Conservation (phyloP, 2,329 filamentous ascomycete species). For the Helicocarpus griseus region DNA sequence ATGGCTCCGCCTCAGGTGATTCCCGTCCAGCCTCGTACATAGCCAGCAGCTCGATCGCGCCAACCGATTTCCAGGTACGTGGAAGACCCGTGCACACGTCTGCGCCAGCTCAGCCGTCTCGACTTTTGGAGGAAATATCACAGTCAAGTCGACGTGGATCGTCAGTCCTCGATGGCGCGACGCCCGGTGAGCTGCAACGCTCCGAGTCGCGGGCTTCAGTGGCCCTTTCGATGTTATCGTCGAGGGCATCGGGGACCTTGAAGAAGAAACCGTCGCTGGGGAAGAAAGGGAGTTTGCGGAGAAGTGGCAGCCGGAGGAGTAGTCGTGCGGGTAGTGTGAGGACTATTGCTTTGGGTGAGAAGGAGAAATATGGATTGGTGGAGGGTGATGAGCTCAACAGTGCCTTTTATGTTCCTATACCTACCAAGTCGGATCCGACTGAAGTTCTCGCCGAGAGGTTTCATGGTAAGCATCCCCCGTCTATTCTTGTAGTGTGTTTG, state of each 20-base stretch:
- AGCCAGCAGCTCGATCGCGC: conserved; percentile 20
- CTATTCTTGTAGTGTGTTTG: too few relatives aligned
- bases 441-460: conserved; percentile 81
- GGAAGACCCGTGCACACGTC: conserved; percentile 23
- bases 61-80: conserved; percentile 29
- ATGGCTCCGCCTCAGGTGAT: conserved; percentile 20
- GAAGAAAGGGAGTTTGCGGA: conserved; percentile 62
- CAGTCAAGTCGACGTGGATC: conserved; percentile 28
- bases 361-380: conserved; percentile 32
- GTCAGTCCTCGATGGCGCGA: conserved; percentile 19
- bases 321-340: conserved; percentile 78
- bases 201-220: conserved; percentile 35
- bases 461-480: conserved; percentile 56
- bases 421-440: conserved; percentile 77
- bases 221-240: conserved; percentile 30
- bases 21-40: conserved; percentile 35
- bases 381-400: conserved; percentile 60
- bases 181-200: conserved; percentile 2
- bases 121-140: conserved; percentile 30
- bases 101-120: conserved; percentile 23
- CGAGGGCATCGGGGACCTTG: conserved; percentile 57
- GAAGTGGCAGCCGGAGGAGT: conserved; percentile 71
- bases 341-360: conserved; percentile 64
- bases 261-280: conserved; percentile 81
- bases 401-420: conserved; percentile 82